Conservation (phyloP, 345 rosid genomes). For the Pugionium dolabratum region DNA sequence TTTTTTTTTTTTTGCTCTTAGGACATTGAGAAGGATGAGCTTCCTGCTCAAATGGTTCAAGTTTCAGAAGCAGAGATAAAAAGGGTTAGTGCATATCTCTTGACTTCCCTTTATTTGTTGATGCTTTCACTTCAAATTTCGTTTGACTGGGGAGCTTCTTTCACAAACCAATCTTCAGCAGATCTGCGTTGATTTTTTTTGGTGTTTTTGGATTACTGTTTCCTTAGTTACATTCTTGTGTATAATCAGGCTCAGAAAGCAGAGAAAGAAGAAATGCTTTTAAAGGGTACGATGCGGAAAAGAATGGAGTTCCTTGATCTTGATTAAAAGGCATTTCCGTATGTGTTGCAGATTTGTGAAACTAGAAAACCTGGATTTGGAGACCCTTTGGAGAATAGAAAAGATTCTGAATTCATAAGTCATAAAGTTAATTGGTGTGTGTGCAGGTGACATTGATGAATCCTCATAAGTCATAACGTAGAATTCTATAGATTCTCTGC, state of each 20-base stretch:
- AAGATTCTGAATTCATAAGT: not conserved
- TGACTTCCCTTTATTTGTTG: not conserved
- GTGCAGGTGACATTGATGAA: slow-evolving; percentile 12
- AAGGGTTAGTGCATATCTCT: slow-evolving; percentile 41
- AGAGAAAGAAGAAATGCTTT: slow-evolving; percentile 57
- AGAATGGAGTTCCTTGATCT: slow-evolving; percentile 72
- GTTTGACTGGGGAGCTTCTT: slow-evolving; percentile 14
- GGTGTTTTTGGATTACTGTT: slow-evolving; percentile 13
- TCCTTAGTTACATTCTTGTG: slow-evolving; percentile 11
- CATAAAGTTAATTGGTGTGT: slow-evolving; percentile 15
- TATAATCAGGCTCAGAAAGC: slow-evolving; percentile 61
- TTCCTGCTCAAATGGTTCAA: slow-evolving; percentile 60
- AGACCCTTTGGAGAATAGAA: slow-evolving; percentile 3
- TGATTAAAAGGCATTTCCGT: slow-evolving; percentile 37
- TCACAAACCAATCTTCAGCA: not conserved
- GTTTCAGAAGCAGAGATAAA: slow-evolving; percentile 59
- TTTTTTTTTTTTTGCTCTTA: slow-evolving; percentile 25
- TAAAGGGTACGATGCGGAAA: slow-evolving; percentile 65
- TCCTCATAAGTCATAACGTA: not conserved
- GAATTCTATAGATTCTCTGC: not conserved
- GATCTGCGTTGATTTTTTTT: not conserved
- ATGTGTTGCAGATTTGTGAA: slow-evolving; percentile 17
- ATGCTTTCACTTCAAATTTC: slow-evolving; percentile 7
- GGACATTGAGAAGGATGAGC: slow-evolving; percentile 71
- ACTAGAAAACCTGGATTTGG: not conserved